Evolutionary conservation across 148 eudicot genomes (phyloP), one percentile per base, ranked within the genome.

Genomic region (Fallopia convolvulus): DNA sequence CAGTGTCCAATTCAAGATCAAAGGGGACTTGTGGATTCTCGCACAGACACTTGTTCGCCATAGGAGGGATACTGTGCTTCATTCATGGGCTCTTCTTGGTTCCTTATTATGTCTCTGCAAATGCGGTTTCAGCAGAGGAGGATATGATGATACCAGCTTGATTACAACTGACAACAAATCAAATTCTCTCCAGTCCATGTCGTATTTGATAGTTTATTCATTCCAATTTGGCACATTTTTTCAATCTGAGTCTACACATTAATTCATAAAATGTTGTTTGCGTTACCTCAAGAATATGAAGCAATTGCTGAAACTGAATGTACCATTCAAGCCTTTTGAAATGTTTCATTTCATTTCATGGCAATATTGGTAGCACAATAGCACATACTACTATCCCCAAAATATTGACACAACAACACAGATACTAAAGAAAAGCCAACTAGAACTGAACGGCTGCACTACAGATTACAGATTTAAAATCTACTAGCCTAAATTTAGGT

Each of bases 11-110:
- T 82, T 83, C 91, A 4, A 85, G 77, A 41, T 75, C 91, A 48
- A 87, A 87, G 47, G 79, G 76, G 55, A 75, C 87, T 1, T 90
- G 93, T 78, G 91, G 88, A 42, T 48, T 88, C 46, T 55, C 88
- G 21, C 81, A 86, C 77, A 83, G 32, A 6, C 55, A 20, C 11
- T 20, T 48, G 33, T 11, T 73, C 3, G 50, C n/a, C 2, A 39
- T 71, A 18, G 74, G 75, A 42, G 75, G 75, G 14, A 46, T 73
- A 18, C 52, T 73, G 18, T 73, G 75, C 50, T 73, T 73, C 75
- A 14, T 73, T 46, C 75, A 73, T 46, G 75, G 75, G 6, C 55
- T 73, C 33, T 73, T 73, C 75, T 46, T 44, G 53, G 55, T 73
- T 26, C 53, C 75, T 42, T 73, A 42, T n/a, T 46, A 73, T 46